These are phyloP conservation scores for Balansia obtecta DNA, from an alignment of 2,329 filamentous ascomycete genomes.

Conservation along the genomic window DNA sequence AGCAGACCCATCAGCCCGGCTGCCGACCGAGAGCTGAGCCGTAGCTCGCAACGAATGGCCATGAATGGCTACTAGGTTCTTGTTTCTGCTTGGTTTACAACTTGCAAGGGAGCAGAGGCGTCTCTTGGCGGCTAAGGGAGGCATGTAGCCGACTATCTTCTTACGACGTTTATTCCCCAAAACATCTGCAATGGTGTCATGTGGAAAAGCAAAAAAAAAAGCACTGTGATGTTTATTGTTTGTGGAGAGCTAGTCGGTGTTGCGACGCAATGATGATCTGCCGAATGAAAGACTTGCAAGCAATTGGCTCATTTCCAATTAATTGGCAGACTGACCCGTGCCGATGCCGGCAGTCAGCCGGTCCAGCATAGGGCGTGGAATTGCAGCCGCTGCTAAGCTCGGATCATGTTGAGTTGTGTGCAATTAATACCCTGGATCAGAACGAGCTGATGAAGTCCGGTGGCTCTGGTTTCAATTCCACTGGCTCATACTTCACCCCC, in stretches of 20 bases:
- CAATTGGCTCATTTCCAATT: conserved; percentile 10
- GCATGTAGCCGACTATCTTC: conserved; percentile 10
- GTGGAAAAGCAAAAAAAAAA: conserved; percentile 15
- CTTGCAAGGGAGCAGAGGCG: conserved; percentile 21
- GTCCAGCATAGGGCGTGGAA: not conserved
- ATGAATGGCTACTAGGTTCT: conserved; percentile 88
- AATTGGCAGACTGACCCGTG: conserved; percentile 10
- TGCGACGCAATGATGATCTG: conserved; percentile 10
- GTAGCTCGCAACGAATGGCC: conserved; percentile 91
- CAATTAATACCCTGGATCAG: not conserved
- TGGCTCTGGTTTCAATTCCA: not conserved
- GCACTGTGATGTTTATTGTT: conserved; percentile 12
- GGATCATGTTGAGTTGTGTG: not conserved
- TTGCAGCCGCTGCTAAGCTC: not conserved
- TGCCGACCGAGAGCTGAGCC: conserved; percentile 90
- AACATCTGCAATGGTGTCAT: conserved; percentile 18
- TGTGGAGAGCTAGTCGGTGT: conserved; percentile 9
- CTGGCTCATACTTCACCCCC: not conserved
- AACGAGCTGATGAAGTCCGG: not conserved
- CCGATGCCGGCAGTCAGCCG: not conserved
- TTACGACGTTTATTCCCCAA: conserved; percentile 14
- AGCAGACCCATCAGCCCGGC: conserved; percentile 83
- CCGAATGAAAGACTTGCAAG: conserved; percentile 3
- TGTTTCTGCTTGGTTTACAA: conserved; percentile 17
- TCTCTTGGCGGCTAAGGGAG: conserved; percentile 17